These are phyloP conservation scores for Phytophthora brassicae DNA, from an alignment of 352 stramenopile species.

Conservation along the genomic window DNA sequence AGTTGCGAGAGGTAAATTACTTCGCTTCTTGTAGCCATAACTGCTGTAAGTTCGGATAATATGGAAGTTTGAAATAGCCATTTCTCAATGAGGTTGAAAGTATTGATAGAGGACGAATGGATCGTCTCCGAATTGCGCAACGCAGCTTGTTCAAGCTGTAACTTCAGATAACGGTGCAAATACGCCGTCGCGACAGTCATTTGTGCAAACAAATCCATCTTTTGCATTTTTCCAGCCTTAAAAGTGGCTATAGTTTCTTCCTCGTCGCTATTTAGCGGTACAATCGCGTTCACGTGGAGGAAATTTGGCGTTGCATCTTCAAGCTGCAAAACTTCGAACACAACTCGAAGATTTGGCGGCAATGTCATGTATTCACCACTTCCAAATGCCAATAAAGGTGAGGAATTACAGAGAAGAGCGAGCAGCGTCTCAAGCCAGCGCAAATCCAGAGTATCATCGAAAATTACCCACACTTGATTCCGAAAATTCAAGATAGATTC, in stretches of 20 bases:
- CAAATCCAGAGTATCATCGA: constrained; percentile 42
- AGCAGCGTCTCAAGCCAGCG: constrained; percentile 49
- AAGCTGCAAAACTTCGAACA: constrained; percentile 59
- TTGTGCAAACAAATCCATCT: neutral
- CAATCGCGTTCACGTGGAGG: constrained; percentile 31
- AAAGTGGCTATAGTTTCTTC: neutral
- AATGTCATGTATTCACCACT: constrained; percentile 61
- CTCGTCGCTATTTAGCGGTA: constrained; percentile 19
- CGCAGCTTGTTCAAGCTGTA: constrained; percentile 12
- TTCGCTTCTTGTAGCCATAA: constrained; percentile 5
- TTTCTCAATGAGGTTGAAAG: constrained; percentile 19
- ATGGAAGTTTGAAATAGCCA: constrained; percentile 19
- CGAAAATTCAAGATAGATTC: constrained; percentile 9
- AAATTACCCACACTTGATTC: constrained; percentile 44
- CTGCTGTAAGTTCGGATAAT: constrained; percentile 9
- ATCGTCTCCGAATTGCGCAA: neutral
- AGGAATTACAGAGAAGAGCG: constrained; percentile 20
- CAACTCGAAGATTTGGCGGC: constrained; percentile 59
- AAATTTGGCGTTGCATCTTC: constrained; percentile 36
- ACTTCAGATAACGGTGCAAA: constrained; percentile 22
- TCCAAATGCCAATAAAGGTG: constrained; percentile 29
- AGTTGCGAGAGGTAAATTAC: constrained; percentile 31
- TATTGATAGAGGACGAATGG: constrained; percentile 4
- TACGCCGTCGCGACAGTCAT: constrained; percentile 24
- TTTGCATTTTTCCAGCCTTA: constrained; percentile 1